phyloP scores from a whole-genome alignment of 2,329 filamentous ascomycete genomes.

The Aspergillus persii region DNA sequence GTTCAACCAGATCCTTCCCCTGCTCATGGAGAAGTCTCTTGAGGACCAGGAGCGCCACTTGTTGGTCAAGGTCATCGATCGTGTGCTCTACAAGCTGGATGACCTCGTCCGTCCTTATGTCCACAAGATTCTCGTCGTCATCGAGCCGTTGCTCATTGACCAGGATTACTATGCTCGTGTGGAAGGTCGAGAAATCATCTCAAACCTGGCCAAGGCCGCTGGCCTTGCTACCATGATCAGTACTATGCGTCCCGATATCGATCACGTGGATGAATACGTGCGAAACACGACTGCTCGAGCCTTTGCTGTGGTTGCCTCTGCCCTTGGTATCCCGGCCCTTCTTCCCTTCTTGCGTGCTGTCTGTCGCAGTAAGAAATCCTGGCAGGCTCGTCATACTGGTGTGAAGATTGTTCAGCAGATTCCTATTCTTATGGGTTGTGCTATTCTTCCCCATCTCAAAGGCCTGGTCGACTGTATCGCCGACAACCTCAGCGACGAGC shows the following conservation, averaged over 20 bases:
- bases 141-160: conserved; percentile 97
- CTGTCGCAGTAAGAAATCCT: conserved; percentile 97
- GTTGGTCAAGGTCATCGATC: conserved; percentile 97
- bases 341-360: conserved; percentile 94
- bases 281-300: conserved; percentile 95
- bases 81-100: conserved; percentile 96
- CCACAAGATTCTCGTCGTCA: conserved; percentile 97
- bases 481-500: conserved; percentile 93
- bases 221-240: conserved; percentile 99
- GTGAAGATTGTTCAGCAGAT: conserved; percentile 99
- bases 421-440: conserved; percentile 97
- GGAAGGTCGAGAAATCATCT: conserved; percentile 97
- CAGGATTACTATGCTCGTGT: conserved; percentile 99
- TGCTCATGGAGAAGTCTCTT: conserved; percentile 96
- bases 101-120: conserved; percentile 94
- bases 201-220: conserved; percentile 93
- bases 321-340: conserved; percentile 90
- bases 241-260: conserved; percentile 97
- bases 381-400: conserved; percentile 95
- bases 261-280: conserved; percentile 97
- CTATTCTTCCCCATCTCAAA: conserved; percentile 90
- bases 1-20: conserved; percentile 94
- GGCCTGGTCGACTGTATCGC: conserved; percentile 95
- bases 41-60: conserved; percentile 98
- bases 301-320: conserved; percentile 95